A percentile compares a stretch with the other conserved stretches of the same genome.
Evolutionary conservation across 306 rosid species (phyloP).

Genomic region (Echinosophora koreensis): DNA sequence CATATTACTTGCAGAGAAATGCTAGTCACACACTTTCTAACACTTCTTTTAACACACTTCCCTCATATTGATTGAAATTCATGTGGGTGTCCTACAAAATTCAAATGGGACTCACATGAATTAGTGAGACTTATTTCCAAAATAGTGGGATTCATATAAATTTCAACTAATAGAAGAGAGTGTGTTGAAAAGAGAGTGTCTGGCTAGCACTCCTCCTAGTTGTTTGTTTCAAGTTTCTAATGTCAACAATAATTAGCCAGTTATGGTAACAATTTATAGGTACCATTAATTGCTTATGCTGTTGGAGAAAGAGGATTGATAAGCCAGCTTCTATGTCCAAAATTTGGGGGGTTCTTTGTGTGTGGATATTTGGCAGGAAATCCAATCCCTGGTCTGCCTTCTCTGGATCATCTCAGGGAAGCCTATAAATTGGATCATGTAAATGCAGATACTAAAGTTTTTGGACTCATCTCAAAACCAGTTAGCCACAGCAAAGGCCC

Average conservation of each 20-base stretch:
- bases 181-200: no score
- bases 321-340: conserved; percentile 57
- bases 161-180: no score
- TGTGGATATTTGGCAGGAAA: conserved; percentile 55
- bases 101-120: no score
- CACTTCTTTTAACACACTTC: no score
- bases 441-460: conserved; percentile 52
- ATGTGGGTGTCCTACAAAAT: no score
- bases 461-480: conserved; percentile 66
- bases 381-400: conserved; percentile 51
- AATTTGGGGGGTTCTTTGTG: conserved; percentile 59
- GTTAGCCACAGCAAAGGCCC: conserved; percentile 68
- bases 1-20: no score
- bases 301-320: conserved; percentile 60
- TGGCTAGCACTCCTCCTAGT: no score
- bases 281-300: conserved; percentile 60
- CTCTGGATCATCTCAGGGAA: conserved; percentile 45
- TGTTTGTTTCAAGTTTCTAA: neutral
- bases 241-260: neutral
- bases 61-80: no score
- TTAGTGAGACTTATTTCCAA: no score
- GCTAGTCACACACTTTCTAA: no score
- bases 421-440: conserved; percentile 51
- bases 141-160: no score
- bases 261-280: conserved; percentile 40